Evolutionary conservation across 1,284 basidiomycete species (phyloP), one percentile per base, ranked within the genome.

Genomic region (Salmacisia buchloeana): DNA sequence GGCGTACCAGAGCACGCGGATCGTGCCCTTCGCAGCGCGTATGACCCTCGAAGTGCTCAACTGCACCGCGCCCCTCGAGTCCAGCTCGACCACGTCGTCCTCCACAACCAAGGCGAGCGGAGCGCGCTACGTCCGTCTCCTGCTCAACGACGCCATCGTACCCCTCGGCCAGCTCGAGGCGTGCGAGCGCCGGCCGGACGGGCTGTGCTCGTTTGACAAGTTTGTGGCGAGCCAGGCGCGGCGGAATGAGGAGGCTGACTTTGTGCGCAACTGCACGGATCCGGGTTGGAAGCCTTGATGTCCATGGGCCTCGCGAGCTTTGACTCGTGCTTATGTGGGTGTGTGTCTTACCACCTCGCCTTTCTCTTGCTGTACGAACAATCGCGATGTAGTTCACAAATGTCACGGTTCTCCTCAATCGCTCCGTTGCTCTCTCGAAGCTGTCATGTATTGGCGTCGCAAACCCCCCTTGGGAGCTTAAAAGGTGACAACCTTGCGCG

Each of bases 101-200:
- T 38, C 46, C 4, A 41, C 57, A 9, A n/a, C 13, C n/a, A 27
- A 63, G 5, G 60, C 34, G 6, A 57, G 63, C 3, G 21, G 46
- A 1, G 84, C 83, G 31, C 82, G 78, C 0, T 89, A 91, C 71
- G 87, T 92, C 68, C 87, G 90, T 4, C 83, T 89, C 61, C 85
- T 90, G 74, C 85, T 92, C 79, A 94, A 94, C 81, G 93, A 96
- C 76, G 92, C 89, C 2, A 89, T 93, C 1, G 84, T 87, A 1
- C 91, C 93, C 1, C 83, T 94, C 41, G 88, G 87, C 1, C 85
- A 87, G 36, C 93, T 91, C 70, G 85, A 88, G 10, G 86, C 85
- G 0, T 79, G 85, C 70, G 83, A 72, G 15, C 67, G 81, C 9
- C 81, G 88, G 71, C 82, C 84, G 49, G 86, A 93, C 64, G 92